Percentiles rank a stretch among this genome's conserved stretches.
Conservation (phyloP, 306 rosid genomes). For the Pterocarpus macrocarpus region DNA sequence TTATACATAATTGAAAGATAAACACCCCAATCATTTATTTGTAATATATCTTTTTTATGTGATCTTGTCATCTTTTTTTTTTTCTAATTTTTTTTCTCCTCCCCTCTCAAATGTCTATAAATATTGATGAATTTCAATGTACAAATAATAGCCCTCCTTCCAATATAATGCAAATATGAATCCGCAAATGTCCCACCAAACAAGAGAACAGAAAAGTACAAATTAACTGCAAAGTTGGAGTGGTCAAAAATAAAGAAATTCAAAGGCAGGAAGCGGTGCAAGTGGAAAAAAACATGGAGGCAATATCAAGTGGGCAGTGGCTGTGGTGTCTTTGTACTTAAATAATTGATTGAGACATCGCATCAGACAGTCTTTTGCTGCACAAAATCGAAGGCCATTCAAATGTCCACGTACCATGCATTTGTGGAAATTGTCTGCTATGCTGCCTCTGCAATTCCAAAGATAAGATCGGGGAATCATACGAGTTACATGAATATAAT, state of each 20-base stretch:
- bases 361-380: slow-evolving; percentile 39
- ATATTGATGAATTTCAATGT: too few species aligned
- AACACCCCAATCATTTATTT: too few species aligned
- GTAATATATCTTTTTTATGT: too few species aligned
- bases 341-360: slow-evolving; percentile 37
- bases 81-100: too few species aligned
- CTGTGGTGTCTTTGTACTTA: slow-evolving; percentile 23
- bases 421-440: slow-evolving; percentile 44
- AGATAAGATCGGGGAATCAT: slow-evolving; percentile 34
- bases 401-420: slow-evolving; percentile 45
- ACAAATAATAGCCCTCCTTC: too few species aligned
- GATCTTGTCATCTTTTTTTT: too few species aligned
- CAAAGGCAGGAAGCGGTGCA: background rate
- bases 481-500: background rate
- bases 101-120: too few species aligned
- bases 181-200: too few species aligned
- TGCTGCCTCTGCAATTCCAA: background rate
- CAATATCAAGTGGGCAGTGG: background rate
- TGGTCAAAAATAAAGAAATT: too few species aligned
- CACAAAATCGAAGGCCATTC: slow-evolving; percentile 34
- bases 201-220: background rate
- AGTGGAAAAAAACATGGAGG: background rate
- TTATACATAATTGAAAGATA: too few species aligned
- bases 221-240: background rate
- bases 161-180: too few species aligned